phyloP scores from a whole-genome alignment of 75 land plant genomes.

The Ceratopteris richardii region DNA sequence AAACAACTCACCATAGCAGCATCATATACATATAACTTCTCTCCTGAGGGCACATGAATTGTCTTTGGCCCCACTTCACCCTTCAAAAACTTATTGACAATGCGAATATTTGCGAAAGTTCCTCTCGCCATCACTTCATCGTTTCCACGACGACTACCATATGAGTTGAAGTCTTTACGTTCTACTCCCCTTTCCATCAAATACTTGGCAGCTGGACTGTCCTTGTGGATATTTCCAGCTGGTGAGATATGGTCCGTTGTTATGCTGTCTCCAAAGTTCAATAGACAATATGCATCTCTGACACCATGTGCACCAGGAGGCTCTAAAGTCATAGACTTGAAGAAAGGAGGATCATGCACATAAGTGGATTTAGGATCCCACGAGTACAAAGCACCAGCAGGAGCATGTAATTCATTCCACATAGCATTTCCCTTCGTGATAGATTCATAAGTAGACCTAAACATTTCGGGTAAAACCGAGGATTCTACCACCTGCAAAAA shows the following conservation, averaged over 20 bases:
- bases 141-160: slow-evolving; percentile 90
- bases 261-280: slow-evolving; percentile 87
- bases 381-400: slow-evolving; percentile 40
- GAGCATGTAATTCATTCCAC: slow-evolving; percentile 78
- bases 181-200: slow-evolving; percentile 67
- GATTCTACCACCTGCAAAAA: slow-evolving; percentile 56
- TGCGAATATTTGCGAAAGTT: slow-evolving; percentile 83
- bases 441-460: slow-evolving; percentile 71
- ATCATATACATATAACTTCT: slow-evolving; percentile 71
- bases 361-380: slow-evolving; percentile 89
- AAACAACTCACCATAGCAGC: slow-evolving; percentile 54
- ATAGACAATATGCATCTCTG: slow-evolving; percentile 77
- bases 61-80: slow-evolving; percentile 93
- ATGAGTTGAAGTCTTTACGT: slow-evolving; percentile 79
- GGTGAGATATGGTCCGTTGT: slow-evolving; percentile 92
- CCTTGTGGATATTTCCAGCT: slow-evolving; percentile 87
- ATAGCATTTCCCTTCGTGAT: slow-evolving; percentile 80
- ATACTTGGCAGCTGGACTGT: slow-evolving; percentile 87
- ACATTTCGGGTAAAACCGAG: slow-evolving; percentile 80
- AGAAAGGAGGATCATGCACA: slow-evolving; percentile 88
- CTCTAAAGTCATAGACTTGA: slow-evolving; percentile 63
- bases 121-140: slow-evolving; percentile 96
- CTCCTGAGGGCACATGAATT: slow-evolving; percentile 79
- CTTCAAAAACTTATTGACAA: slow-evolving; percentile 81
- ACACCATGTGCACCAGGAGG: slow-evolving; percentile 83